Evolutionary conservation across 768 basidiomycete species (phyloP).

Genomic region (Suillus paluster): DNA sequence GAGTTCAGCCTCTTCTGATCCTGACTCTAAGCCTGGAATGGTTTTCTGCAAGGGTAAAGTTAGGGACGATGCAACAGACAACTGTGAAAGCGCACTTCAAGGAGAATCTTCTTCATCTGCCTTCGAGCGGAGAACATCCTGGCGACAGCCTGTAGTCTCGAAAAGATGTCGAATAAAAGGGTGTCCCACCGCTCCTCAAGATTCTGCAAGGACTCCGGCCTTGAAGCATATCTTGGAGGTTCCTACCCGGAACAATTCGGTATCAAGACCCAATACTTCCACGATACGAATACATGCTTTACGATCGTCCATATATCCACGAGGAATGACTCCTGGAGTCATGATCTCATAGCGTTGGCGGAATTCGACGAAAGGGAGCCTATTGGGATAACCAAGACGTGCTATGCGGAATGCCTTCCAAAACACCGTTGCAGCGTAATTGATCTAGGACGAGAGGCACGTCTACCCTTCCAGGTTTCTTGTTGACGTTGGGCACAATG

Average conservation of each 20-base stretch:
- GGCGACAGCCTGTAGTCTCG: slow-evolving; percentile 83
- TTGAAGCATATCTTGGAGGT: slow-evolving; percentile 99
- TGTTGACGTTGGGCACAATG: slow-evolving; percentile 92
- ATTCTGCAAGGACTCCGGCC: slow-evolving; percentile 94
- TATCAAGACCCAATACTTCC: slow-evolving; percentile 85
- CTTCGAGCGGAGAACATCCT: slow-evolving; percentile 86
- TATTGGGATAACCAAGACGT: slow-evolving; percentile 94
- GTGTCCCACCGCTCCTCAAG: slow-evolving; percentile 91
- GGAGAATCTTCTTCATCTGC: slow-evolving; percentile 92
- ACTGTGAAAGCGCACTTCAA: too few species aligned
- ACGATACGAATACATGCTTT: slow-evolving; percentile 94
- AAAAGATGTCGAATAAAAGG: slow-evolving; percentile 88
- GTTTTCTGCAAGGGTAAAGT: too few species aligned
- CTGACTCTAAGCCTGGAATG: too few species aligned
- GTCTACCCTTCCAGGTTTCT: slow-evolving; percentile 90
- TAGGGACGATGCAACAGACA: too few species aligned
- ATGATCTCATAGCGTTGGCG: slow-evolving; percentile 95
- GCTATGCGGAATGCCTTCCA: slow-evolving; percentile 99
- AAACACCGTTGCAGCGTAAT: slow-evolving; percentile 96
- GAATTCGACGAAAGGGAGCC: slow-evolving; percentile 96
- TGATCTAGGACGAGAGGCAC: slow-evolving; percentile 96
- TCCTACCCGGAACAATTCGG: slow-evolving; percentile 84
- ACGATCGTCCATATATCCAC: slow-evolving; percentile 97
- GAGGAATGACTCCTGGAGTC: slow-evolving; percentile 90
- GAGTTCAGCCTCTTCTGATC: too few species aligned